Evolutionary conservation across 371 early-diverging fungal genomes (phyloP), one percentile per base, ranked within the genome.

Genomic region (Syncephalastrum sp.): DNA sequence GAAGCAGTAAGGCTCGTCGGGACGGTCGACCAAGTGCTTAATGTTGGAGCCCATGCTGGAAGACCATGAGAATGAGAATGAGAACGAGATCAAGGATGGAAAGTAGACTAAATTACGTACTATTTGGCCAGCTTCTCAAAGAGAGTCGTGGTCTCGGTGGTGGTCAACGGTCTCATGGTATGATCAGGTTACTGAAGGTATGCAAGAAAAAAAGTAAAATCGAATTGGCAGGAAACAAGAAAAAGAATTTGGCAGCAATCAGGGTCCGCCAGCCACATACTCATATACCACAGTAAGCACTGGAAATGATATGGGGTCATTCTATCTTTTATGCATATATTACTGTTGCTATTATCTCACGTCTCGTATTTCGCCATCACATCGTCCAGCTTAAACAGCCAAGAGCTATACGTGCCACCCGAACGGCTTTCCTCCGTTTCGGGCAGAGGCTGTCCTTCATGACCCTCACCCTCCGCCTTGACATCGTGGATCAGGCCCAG

Each of bases 71-170:
- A 42, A 29, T 38, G 21, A n/a, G 14, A 55, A 42, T 16, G 33
- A 42, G 38, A 52, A 63, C 42, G 51, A 25, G 50, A 47, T 14
- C 42, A 19, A 17, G 29, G 49, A 6, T 33, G 25, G 27, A 4
- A 44, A 1, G 12, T 38, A 5, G 4, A 17, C 43, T 24, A 15
- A 21, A 29, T 16, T 23, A 29, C 86, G 62, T 87, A 95, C 94
- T 95, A 96, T 83, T 95, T 95, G 43, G 97, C 86, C 52, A 98
- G 84, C 77, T 98, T 98, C 69, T 95, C 93, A 63, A 97, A 97
- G 57, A 97, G 84, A 33, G 90, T 90, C 61, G 93, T 94, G 45
- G 96, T 95, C 76, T 97, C 98, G 66, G 94, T 91, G 65, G 93
- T 92, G 42, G 96, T 95, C 48, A 97, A 81, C 6, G 96, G 96